Conservation (phyloP, 352 stramenopile species). For the Globisporangium nagaii region DNA sequence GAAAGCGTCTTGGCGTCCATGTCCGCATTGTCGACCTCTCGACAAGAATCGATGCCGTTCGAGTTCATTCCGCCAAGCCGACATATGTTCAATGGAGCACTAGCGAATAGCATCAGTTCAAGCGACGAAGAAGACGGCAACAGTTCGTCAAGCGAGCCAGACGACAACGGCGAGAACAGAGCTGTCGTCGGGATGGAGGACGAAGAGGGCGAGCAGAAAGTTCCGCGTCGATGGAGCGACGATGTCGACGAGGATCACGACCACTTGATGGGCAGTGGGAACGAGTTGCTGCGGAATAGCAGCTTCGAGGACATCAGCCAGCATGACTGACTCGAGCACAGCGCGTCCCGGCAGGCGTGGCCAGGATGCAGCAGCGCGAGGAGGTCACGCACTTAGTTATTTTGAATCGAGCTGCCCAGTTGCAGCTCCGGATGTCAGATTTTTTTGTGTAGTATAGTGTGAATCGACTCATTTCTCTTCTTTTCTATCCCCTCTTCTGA, state of each 20-base stretch:
- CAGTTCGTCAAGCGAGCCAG: slow-evolving; percentile 48
- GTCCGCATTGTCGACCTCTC: slow-evolving; percentile 9
- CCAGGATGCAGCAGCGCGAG: neutral
- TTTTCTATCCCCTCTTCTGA: too few relatives aligned
- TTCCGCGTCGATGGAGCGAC: slow-evolving; percentile 23
- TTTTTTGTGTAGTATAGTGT: slow-evolving; percentile 22
- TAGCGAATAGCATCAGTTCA: slow-evolving; percentile 54
- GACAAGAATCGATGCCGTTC: slow-evolving; percentile 34
- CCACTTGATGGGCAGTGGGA: slow-evolving; percentile 70
- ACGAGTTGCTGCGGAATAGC: slow-evolving; percentile 55
- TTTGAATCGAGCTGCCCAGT: slow-evolving; percentile 8
- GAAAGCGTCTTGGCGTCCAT: slow-evolving; percentile 18
- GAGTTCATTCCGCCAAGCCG: slow-evolving; percentile 66
- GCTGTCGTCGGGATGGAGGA: slow-evolving; percentile 32
- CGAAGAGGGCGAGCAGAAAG: slow-evolving; percentile 19
- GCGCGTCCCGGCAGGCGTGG: neutral
- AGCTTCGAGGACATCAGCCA: slow-evolving; percentile 46
- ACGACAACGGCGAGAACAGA: slow-evolving; percentile 21
- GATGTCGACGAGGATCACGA: slow-evolving; percentile 54
- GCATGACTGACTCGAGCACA: slow-evolving; percentile 6
- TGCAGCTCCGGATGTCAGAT: slow-evolving; percentile 3
- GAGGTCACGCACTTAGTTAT: slow-evolving; percentile 7
- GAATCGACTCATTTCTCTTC: neutral
- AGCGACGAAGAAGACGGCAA: slow-evolving; percentile 49
- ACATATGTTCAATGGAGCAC: slow-evolving; percentile 71